Evolutionary conservation across 257 asterid species (phyloP).

Genomic region (Salvia splendens): DNA sequence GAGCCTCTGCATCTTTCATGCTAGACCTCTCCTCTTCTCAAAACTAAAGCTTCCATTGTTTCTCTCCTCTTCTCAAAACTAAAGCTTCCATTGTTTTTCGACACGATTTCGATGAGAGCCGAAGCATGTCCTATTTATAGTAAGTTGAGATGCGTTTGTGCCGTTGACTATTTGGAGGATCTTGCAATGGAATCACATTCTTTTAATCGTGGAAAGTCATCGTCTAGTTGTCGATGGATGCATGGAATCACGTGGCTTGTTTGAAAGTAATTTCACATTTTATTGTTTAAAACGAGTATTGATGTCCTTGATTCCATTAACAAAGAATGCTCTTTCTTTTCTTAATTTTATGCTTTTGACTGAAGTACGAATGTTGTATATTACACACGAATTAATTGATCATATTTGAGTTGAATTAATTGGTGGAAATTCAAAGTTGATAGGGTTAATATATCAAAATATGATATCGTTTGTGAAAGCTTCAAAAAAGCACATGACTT

Average conservation of each 20-base stretch:
- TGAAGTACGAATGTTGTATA: no score
- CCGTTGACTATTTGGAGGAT: slow-evolving; percentile 36
- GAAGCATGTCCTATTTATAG: slow-evolving; percentile 31
- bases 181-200: slow-evolving; percentile 35
- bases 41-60: no score
- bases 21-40: slow-evolving; percentile 34
- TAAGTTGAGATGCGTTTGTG: neutral
- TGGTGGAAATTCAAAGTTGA: no score
- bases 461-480: no score
- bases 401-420: no score
- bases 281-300: neutral
- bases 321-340: no score
- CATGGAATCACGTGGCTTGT: neutral
- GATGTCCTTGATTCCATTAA: no score
- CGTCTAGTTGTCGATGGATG: slow-evolving; percentile 8
- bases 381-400: no score
- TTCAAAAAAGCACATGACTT: no score
- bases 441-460: no score
- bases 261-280: slow-evolving; percentile 17
- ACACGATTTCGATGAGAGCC: neutral
- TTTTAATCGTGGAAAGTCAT: slow-evolving; percentile 20
- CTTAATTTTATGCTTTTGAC: no score
- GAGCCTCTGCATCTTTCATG: slow-evolving; percentile 35
- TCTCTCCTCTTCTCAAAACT: slow-evolving; percentile 12
- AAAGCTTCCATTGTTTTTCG: no score